Percentiles rank a stretch among this genome's conserved stretches.
These are phyloP conservation scores for Volutella citrinella DNA, from an alignment of 2,329 filamentous ascomycete species.

Conservation along the genomic window DNA sequence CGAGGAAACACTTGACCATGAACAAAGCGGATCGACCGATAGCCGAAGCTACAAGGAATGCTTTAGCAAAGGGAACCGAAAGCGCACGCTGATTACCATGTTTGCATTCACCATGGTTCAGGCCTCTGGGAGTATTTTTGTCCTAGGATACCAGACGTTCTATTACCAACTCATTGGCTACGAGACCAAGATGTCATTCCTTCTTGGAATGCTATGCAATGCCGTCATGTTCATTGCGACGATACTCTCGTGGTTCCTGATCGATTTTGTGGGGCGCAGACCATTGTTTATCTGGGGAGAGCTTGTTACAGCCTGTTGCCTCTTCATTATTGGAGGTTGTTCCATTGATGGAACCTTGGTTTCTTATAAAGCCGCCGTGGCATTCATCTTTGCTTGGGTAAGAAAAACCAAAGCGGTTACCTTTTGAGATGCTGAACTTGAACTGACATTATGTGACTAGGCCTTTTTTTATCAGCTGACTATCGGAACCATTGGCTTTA, in stretches of 20 bases:
- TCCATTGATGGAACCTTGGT: slow-evolving; percentile 1
- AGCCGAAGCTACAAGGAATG: background rate
- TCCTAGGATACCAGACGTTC: slow-evolving; percentile 5
- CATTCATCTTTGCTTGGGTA: slow-evolving; percentile 8
- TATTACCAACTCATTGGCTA: slow-evolving; percentile 6
- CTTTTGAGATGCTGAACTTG: no score
- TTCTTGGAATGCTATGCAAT: slow-evolving; percentile 6
- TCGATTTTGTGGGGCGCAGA: slow-evolving; percentile 3
- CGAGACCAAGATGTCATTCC: slow-evolving; percentile 1
- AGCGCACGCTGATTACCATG: slow-evolving; percentile 6
- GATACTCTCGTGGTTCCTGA: slow-evolving; percentile 6
- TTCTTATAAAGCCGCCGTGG: slow-evolving; percentile 2
- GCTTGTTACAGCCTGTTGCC: background rate
- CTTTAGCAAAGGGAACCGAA: background rate
- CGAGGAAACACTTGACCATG: slow-evolving; percentile 1
- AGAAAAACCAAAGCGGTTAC: background rate
- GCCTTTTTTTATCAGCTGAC: slow-evolving; percentile 6
- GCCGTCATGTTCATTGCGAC: slow-evolving; percentile 7
- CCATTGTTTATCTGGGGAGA: slow-evolving; percentile 6
- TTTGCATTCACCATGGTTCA: slow-evolving; percentile 3
- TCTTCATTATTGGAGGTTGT: slow-evolving; percentile 3
- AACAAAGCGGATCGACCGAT: background rate
- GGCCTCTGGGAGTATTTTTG: slow-evolving; percentile 3
- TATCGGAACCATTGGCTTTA: slow-evolving; percentile 5
- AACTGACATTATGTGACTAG: background rate